Evolutionary conservation across 805 yeast genomes (phyloP).

Genomic region (Candida tibetensis): DNA sequence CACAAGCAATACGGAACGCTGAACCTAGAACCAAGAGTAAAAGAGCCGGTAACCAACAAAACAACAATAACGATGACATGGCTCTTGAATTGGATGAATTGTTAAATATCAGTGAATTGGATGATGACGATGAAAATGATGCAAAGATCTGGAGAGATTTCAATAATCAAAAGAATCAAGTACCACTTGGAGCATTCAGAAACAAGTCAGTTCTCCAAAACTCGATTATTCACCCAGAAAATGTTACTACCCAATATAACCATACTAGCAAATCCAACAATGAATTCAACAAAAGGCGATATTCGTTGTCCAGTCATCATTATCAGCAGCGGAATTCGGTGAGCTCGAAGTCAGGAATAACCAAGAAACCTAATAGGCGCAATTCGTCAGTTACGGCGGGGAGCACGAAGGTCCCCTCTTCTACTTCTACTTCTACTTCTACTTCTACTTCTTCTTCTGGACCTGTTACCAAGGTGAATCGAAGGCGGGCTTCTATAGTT

Average conservation of each 20-base stretch:
- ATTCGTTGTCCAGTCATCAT: conserved; percentile 15
- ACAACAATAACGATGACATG: conserved; percentile 31
- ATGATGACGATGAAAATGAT: conserved; percentile 63
- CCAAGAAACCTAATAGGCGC: conserved; percentile 4
- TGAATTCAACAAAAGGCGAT: conserved; percentile 25
- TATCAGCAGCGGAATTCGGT: conserved; percentile 7
- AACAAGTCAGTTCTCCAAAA: conserved; percentile 52
- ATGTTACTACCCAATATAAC: conserved; percentile 23
- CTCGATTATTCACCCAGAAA: conserved; percentile 21
- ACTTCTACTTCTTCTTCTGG: background rate
- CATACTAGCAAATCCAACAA: conserved; percentile 25
- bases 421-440: too few relatives aligned
- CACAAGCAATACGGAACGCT: conserved; percentile 1
- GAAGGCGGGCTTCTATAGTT: conserved; percentile 64
- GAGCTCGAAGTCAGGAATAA: conserved; percentile 4
- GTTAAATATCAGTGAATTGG: conserved; percentile 83
- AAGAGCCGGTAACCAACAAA: conserved; percentile 1
- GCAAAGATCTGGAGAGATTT: conserved; percentile 46
- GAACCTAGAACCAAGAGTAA: conserved; percentile 18
- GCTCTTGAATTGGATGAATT: conserved; percentile 69
- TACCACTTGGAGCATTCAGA: conserved; percentile 88
- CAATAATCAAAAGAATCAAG: conserved; percentile 44
- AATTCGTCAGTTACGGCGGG: conserved; percentile 4
- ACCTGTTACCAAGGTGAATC: conserved; percentile 26
- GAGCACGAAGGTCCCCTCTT: conserved; percentile 1